Base-by-base conservation (phyloP, 2,329 filamentous ascomycete species). In the Aureobasidium mangrovei region DNA sequence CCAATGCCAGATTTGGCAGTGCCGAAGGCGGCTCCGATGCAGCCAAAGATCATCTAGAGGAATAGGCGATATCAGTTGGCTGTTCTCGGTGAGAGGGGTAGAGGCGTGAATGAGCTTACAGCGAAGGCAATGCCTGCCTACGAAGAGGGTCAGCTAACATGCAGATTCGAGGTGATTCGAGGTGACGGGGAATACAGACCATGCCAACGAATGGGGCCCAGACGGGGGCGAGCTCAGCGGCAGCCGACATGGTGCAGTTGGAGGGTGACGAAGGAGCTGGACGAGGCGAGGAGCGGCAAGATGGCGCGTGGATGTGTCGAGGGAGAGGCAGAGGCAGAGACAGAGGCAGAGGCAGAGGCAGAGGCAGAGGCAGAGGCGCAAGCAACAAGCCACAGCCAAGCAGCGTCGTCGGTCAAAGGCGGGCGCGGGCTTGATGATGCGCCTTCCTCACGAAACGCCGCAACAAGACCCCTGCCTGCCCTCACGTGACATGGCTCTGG, bases 131-230 rank as follows among this genome's bases (percentile, higher is more conserved):
- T 89, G 65, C 86, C 86, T 65, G 79, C 86, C 85, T 89, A 67
- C 3, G 49, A 49, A 18, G 31, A 33, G 10, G 57, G 67, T 74
- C 69, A 73, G 49, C 49, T 7, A 53, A 71, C 67, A 58, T 51
- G 53, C 61, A 57, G 56, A 33, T 6, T 38, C 29, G 9, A 47
- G 27, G 28, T 51, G 41, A 40, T 48, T 36, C 32, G 36, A n/a
- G 36, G 48, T 44, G 57, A 28, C 42, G 36, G 54, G 44, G 29
- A 24, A 33, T 46, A 74, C 83, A 73, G 77, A 90, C 86, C 86
- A 91, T 89, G 76, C 88, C 88, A 69, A 91, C 79, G 76, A 91
- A 93, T 64, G 87, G 87, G 74, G 88, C 88, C 69, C 91, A 91
- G 73, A 86, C 87, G 64, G 88, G 88, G 57, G 84, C 76, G 59